Conservation (phyloP, 2,329 filamentous ascomycete genomes). For the Colletotrichum aenigma region DNA sequence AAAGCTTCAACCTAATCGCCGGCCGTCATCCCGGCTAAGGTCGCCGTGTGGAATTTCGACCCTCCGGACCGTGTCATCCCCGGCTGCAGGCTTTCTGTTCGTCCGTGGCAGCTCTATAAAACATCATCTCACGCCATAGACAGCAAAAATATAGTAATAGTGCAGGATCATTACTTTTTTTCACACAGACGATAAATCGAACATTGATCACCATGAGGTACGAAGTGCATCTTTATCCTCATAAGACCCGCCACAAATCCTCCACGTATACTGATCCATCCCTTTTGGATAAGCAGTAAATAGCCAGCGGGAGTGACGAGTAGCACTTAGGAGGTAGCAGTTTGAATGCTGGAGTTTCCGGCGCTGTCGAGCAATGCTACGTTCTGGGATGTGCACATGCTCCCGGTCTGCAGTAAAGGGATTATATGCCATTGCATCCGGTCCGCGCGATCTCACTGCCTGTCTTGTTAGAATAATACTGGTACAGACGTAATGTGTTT, state of each 20-base stretch:
- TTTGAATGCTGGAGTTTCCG: rapidly evolving
- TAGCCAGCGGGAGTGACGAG: rapidly evolving
- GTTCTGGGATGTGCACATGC: rapidly evolving
- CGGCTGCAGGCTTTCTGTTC: not conserved
- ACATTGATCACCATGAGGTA: rapidly evolving
- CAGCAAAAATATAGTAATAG: not conserved
- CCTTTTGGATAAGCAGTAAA: no score
- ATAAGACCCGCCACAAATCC: not conserved
- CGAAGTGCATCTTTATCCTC: not conserved
- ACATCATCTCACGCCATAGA: not conserved
- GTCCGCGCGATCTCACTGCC: no score
- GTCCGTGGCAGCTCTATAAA: not conserved
- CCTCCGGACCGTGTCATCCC: not conserved
- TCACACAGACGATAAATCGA: no score
- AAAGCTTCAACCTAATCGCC: rapidly evolving
- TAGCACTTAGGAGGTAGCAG: no score
- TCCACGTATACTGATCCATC: not conserved
- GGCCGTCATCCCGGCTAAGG: not conserved
- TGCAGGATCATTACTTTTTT: no score
- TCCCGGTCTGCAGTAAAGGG: not conserved
- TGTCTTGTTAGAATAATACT: not conserved
- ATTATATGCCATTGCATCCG: not conserved
- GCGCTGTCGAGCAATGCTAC: no score
- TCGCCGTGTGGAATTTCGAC: not conserved
- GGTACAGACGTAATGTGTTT: rapidly evolving